These are phyloP conservation scores for Pythium monospermum DNA, from an alignment of 352 stramenopile species.

Conservation along the genomic window DNA sequence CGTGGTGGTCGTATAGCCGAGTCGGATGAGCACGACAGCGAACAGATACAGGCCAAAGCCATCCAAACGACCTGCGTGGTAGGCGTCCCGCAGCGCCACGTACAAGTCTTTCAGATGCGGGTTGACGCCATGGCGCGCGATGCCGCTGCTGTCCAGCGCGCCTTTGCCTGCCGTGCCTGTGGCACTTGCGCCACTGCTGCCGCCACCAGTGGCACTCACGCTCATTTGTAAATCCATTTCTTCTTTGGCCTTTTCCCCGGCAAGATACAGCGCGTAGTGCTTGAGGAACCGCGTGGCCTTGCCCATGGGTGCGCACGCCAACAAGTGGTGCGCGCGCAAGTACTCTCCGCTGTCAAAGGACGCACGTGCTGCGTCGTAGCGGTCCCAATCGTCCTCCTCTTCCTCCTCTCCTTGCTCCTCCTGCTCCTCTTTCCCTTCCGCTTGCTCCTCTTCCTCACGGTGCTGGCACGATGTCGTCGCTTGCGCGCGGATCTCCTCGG, in stretches of 20 bases:
- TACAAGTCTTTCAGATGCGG: conserved; percentile 74
- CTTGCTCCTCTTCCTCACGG: not conserved
- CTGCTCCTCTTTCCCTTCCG: conserved; percentile 12
- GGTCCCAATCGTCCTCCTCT: conserved; percentile 30
- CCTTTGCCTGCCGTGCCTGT: too few relatives aligned
- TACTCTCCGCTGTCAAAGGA: conserved; percentile 75
- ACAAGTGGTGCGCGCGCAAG: conserved; percentile 61
- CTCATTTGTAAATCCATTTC: conserved; percentile 74
- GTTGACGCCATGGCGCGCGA: conserved; percentile 40
- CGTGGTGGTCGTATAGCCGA: conserved; percentile 58
- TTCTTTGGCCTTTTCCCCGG: conserved; percentile 78
- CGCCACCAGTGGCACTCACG: too few relatives aligned
- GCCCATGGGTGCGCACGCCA: conserved; percentile 13
- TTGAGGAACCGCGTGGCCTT: conserved; percentile 59
- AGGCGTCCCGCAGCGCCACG: conserved; percentile 37
- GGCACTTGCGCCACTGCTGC: conserved; percentile 8
- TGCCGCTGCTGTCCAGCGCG: not conserved
- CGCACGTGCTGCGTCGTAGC: conserved; percentile 59
- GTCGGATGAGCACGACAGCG: conserved; percentile 58
- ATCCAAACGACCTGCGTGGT: conserved; percentile 54
- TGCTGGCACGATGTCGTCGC: too few relatives aligned
- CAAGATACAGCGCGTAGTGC: conserved; percentile 74
- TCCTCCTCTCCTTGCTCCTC: conserved; percentile 7
- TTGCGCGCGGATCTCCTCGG: conserved; percentile 27
- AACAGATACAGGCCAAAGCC: conserved; percentile 80